phyloP scores from a whole-genome alignment of 345 rosid species.

The Euphorbia pulcherrima region DNA sequence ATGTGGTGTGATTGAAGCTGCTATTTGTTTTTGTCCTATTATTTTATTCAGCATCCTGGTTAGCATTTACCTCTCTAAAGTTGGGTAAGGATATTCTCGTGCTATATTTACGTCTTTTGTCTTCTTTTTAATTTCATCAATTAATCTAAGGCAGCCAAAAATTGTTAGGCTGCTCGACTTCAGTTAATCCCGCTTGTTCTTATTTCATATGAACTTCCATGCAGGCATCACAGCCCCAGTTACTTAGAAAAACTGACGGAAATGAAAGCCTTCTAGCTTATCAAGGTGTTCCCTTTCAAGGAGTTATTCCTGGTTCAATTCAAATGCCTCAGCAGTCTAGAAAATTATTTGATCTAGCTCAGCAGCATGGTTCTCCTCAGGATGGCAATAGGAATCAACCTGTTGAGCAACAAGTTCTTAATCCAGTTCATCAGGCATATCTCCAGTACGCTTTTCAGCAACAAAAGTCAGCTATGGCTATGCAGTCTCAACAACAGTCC shows the following conservation, averaged over 20 bases:
- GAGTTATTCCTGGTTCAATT: slow-evolving; percentile 64
- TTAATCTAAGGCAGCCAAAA: neutral
- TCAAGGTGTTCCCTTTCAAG: slow-evolving; percentile 70
- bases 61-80: no score
- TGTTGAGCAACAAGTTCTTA: slow-evolving; percentile 59
- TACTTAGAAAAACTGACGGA: slow-evolving; percentile 63
- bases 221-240: slow-evolving; percentile 55
- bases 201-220: slow-evolving; percentile 16
- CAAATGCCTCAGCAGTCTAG: slow-evolving; percentile 80
- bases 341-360: slow-evolving; percentile 68
- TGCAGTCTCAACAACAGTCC: slow-evolving; percentile 66
- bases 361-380: slow-evolving; percentile 63
- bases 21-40: slow-evolving; percentile 1
- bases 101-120: neutral
- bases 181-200: neutral
- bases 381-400: slow-evolving; percentile 63
- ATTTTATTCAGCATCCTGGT: neutral
- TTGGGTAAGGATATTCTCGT: neutral
- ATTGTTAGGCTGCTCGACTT: neutral
- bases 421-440: slow-evolving; percentile 83
- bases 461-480: slow-evolving; percentile 50
- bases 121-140: neutral
- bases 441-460: slow-evolving; percentile 70
- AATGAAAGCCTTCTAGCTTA: slow-evolving; percentile 70
- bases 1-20: neutral